Conservation (phyloP, 2,329 filamentous ascomycete species). For the Blastomyces gilchristii region DNA sequence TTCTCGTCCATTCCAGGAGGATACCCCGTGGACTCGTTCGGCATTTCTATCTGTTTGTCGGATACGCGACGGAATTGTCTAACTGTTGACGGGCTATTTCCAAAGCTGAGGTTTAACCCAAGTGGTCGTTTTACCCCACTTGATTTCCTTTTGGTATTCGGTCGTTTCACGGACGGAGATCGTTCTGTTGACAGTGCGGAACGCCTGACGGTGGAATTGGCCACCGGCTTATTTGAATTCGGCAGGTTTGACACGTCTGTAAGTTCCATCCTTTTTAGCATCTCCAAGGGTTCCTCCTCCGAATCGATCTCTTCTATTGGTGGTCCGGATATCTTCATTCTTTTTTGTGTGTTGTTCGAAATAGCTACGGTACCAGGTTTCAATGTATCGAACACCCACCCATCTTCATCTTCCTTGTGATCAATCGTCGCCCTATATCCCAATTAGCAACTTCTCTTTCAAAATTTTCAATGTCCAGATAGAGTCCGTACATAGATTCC, state of each 20-base stretch:
- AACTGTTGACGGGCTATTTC: slow-evolving; percentile 84
- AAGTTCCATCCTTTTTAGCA: slow-evolving; percentile 32
- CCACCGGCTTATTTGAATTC: slow-evolving; percentile 40
- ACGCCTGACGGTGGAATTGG: slow-evolving; percentile 47
- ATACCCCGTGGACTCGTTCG: slow-evolving; percentile 19
- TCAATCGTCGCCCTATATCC: slow-evolving; percentile 49
- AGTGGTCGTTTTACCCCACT: slow-evolving; percentile 62
- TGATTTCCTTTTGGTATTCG: slow-evolving; percentile 34
- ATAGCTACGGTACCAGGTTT: slow-evolving; percentile 55
- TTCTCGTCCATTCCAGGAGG: slow-evolving; percentile 32
- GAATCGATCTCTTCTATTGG: slow-evolving; percentile 26
- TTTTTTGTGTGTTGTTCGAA: slow-evolving; percentile 43
- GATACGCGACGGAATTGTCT: slow-evolving; percentile 85
- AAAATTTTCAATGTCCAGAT: neutral
- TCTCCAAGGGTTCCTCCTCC: slow-evolving; percentile 31
- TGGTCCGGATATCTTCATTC: slow-evolving; percentile 37
- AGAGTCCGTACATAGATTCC: slow-evolving; percentile 59
- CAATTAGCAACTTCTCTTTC: neutral
- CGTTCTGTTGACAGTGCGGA: slow-evolving; percentile 34
- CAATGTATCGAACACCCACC: slow-evolving; percentile 93
- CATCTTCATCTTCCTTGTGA: slow-evolving; percentile 59
- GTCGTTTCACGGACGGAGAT: slow-evolving; percentile 34
- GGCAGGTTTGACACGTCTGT: slow-evolving; percentile 27
- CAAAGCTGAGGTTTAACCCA: slow-evolving; percentile 83
- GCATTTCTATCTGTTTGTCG: slow-evolving; percentile 43